phyloP scores from a whole-genome alignment of 1,284 basidiomycete species.

The Hypsizygus ulmarius region DNA sequence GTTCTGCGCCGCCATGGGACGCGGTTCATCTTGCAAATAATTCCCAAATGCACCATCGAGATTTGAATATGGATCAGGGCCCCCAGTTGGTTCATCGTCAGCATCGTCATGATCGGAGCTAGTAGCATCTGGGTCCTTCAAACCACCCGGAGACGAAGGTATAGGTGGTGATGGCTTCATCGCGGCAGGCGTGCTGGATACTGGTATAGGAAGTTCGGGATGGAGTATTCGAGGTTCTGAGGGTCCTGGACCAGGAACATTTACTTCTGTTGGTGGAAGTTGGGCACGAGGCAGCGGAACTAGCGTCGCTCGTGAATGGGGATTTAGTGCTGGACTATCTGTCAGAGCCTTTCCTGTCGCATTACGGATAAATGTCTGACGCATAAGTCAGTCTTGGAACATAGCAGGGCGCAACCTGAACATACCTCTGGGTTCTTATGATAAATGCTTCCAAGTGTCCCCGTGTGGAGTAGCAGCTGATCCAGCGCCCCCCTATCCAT shows the following conservation, averaged over 20 bases:
- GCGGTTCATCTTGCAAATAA: conserved; percentile 64
- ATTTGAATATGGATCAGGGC: conserved; percentile 71
- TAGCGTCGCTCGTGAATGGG: conserved; percentile 69
- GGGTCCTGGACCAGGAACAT: conserved; percentile 67
- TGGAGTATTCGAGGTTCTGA: conserved; percentile 40
- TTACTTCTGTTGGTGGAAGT: conserved; percentile 47
- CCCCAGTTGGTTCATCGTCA: conserved; percentile 30
- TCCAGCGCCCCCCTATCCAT: conserved; percentile 96
- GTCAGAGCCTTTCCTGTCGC: conserved; percentile 69
- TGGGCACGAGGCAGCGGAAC: conserved; percentile 55
- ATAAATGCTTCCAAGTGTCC: conserved; percentile 82
- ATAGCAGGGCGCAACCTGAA: conserved; percentile 3
- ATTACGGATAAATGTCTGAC: conserved; percentile 82
- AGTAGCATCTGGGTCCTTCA: conserved; percentile 28
- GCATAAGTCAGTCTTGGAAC: conserved; percentile 3
- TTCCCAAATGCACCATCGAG: conserved; percentile 68
- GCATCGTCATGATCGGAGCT: conserved; percentile 34
- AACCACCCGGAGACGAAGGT: conserved; percentile 24
- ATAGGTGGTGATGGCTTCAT: conserved; percentile 30
- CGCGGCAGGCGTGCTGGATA: conserved; percentile 6
- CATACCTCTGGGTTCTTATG: conserved; percentile 85
- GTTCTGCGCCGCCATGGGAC: conserved; percentile 43
- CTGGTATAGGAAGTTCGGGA: conserved; percentile 7
- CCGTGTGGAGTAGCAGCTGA: conserved; percentile 80
- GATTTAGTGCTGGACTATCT: conserved; percentile 78